Evolutionary conservation across 805 yeast species (phyloP).

Genomic region (Saccharomycopsis sp.): DNA sequence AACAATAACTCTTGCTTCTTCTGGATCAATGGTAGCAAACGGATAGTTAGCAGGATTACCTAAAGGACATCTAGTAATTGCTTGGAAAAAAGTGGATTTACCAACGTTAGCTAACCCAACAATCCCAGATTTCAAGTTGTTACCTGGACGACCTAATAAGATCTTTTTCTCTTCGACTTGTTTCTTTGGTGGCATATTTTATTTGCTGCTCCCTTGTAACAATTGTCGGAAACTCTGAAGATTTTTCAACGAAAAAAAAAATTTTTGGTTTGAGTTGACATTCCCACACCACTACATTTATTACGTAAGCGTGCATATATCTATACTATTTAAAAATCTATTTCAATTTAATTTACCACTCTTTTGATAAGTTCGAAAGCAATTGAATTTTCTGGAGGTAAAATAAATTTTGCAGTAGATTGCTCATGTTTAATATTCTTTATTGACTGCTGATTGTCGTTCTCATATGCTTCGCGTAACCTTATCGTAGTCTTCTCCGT

Average conservation of each 20-base stretch:
- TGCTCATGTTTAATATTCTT: background rate
- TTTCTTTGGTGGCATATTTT: constrained; percentile 69
- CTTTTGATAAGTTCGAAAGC: constrained; percentile 12
- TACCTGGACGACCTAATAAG: constrained; percentile 78
- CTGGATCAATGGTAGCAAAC: constrained; percentile 96
- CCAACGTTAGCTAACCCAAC: constrained; percentile 94
- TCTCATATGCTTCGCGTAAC: constrained; percentile 20
- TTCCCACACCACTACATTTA: background rate
- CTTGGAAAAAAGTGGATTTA: constrained; percentile 95
- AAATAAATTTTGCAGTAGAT: background rate
- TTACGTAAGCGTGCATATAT: background rate
- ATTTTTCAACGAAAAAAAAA: no score
- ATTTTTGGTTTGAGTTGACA: background rate
- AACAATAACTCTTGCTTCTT: constrained; percentile 92
- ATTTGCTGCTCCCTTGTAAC: background rate
- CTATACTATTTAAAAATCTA: background rate
- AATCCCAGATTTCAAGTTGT: constrained; percentile 73
- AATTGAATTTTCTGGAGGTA: constrained; percentile 11
- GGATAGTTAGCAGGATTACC: constrained; percentile 99
- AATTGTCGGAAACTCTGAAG: no score
- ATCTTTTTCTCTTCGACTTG: constrained; percentile 64
- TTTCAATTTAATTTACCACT: background rate
- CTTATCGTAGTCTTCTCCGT: constrained; percentile 27
- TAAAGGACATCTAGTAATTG: constrained; percentile 83
- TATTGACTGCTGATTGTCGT: background rate